Conservation (phyloP, 2,329 filamentous ascomycete species). For the Achaetomium macrosporum region DNA sequence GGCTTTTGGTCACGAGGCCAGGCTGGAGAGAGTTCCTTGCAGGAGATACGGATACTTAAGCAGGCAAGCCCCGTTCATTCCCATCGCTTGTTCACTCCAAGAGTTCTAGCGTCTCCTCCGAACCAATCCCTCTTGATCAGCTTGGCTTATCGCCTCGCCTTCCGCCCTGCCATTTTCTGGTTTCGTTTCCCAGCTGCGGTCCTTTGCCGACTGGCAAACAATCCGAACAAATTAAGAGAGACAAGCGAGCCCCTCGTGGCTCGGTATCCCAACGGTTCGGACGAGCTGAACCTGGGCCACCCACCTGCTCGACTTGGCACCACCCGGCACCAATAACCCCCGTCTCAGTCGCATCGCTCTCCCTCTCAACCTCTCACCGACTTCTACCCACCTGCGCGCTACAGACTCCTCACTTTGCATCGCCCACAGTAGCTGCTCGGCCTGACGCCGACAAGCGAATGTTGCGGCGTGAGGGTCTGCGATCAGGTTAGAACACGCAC, state of each 20-base stretch:
- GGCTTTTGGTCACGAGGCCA: background rate
- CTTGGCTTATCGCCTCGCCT: background rate
- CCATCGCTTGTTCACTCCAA: no score
- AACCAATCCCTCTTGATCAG: background rate
- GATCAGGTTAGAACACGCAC: background rate
- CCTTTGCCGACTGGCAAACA: background rate
- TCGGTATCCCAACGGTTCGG: background rate
- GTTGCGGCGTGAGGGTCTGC: conserved; percentile 6
- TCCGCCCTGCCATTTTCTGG: no score
- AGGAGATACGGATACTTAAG: background rate
- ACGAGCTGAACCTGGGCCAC: conserved; percentile 1
- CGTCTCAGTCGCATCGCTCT: background rate
- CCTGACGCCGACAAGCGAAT: conserved; percentile 9
- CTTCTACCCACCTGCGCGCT: conserved; percentile 15
- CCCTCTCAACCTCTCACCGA: conserved; percentile 20
- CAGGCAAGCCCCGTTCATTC: background rate
- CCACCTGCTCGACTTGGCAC: background rate
- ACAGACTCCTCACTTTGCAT: conserved; percentile 21
- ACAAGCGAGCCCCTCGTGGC: background rate
- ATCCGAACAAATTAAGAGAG: background rate
- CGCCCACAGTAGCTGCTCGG: conserved; percentile 11
- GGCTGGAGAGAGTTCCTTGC: background rate
- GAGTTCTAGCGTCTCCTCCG: no score
- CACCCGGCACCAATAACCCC: background rate
- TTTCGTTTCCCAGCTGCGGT: background rate